Percentiles rank a stretch among this genome's conserved stretches.
phyloP scores from a whole-genome alignment of 495 filamentous ascomycete genomes.

The Podospora anserina region DNA sequence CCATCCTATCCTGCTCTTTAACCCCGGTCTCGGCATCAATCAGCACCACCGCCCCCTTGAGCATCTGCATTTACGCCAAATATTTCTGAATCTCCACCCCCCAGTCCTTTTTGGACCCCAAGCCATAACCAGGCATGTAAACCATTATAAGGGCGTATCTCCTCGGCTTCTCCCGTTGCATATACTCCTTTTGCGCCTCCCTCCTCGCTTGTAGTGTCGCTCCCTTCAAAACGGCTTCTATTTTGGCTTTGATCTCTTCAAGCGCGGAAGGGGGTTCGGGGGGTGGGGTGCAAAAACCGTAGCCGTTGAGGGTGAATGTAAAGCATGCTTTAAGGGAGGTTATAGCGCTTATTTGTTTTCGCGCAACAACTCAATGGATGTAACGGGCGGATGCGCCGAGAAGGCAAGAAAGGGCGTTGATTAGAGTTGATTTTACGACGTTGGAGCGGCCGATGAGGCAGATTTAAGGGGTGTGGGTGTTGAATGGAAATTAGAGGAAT shows the following conservation, averaged over 20 bases:
- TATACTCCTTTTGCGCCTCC: conserved; percentile 13
- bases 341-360: conserved; percentile 46
- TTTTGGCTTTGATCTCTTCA: conserved; percentile 4
- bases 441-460: conserved; percentile 74
- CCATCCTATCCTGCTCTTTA: conserved; percentile 64
- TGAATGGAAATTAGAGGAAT: conserved; percentile 64
- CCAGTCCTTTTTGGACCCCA: conserved; percentile 72
- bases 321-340: conserved; percentile 70
- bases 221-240: not conserved
- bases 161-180: conserved; percentile 48
- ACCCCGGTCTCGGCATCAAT: conserved; percentile 79
- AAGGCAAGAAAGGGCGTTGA: conserved; percentile 75
- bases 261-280: conserved; percentile 24
- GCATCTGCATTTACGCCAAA: conserved; percentile 64
- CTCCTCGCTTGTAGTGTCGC: conserved; percentile 2
- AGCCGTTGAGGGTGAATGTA: conserved; percentile 82
- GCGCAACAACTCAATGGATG: conserved; percentile 25
- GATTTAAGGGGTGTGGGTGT: conserved; percentile 56
- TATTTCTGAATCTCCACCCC: conserved; percentile 86
- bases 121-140: conserved; percentile 95
- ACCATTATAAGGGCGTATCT: conserved; percentile 63
- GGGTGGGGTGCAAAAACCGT: conserved; percentile 59
- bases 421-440: conserved; percentile 83
- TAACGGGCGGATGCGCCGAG: conserved; percentile 23
- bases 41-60: conserved; percentile 78